Base-by-base conservation (phyloP, 2,329 filamentous ascomycete species). In the Trichoderma oligosporum region DNA sequence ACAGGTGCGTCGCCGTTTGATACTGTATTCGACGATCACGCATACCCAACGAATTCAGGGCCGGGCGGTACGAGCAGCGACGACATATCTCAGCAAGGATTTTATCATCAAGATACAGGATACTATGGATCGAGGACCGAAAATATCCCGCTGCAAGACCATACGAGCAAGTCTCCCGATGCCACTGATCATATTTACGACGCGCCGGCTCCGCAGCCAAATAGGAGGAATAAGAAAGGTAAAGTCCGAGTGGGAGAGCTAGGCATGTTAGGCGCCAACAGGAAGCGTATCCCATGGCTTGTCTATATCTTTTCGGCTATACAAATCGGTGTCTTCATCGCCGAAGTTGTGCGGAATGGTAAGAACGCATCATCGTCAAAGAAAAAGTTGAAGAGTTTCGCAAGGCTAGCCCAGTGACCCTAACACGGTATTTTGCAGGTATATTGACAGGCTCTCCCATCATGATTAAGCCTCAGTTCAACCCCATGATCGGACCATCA, bases 401-500 rank as follows among this genome's bases (percentile, higher is more conserved):
- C 24, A 12, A 27, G 3, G 33, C 16, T 18, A 16, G 9, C n/a
- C n/a, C 12, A 14, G 31, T 29, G 38, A 38, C 22, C 24, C 58
- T 58, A 51, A 61, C 63, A 61, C 38, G 18, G 14, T 14, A 57
- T 2, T 16, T n/a, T 41, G 11, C 61, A 91, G 88, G 80, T 52
- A 80, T 87, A 64, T 75, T 92, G 27, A 97, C 93, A 1, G 88
- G 88, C 54, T 87, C 87, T 22, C 82, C 87, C 18, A 90, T 91
- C 67, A 82, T 85, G 75, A 92, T 85, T 52, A 83, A 93, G 56
- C 94, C 94, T 1, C 81, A 80, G 14, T 96, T 99, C 76, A 99
- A 97, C 74, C 88, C 89, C 58, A 96, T 99, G 91, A 96, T 99
- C 67, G 94, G 94, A 0, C 94, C 94, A 1, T 96, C 92, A 4